Evolutionary conservation across 768 basidiomycete species (phyloP).

Genomic region (Collybia mongolica): DNA sequence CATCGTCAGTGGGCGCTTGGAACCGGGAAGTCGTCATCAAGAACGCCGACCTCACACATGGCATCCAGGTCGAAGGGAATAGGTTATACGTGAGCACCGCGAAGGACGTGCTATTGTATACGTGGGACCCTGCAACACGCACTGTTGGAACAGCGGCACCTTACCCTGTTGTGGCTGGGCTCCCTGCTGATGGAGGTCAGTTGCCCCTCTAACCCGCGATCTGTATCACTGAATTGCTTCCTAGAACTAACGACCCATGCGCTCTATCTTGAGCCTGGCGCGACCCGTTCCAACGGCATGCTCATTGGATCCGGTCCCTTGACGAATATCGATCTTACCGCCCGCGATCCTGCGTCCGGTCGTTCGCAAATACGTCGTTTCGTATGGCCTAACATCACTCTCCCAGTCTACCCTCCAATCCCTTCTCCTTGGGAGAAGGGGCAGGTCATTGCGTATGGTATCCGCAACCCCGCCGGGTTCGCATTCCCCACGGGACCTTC

Average conservation of each 20-base stretch:
- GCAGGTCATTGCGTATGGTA: conserved; percentile 37
- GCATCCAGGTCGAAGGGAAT: conserved; percentile 35
- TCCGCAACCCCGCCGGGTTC: conserved; percentile 44
- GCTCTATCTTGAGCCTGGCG: conserved; percentile 27
- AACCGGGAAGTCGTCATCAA: conserved; percentile 34
- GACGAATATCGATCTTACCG: conserved; percentile 40
- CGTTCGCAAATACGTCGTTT: conserved; percentile 40
- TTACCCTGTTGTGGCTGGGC: conserved; percentile 22
- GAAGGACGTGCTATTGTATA: conserved; percentile 29
- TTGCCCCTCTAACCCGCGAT: neutral
- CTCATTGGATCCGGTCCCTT: conserved; percentile 37
- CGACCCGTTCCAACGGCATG: conserved; percentile 16
- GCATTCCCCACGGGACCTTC: conserved; percentile 25
- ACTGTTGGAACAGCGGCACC: conserved; percentile 17
- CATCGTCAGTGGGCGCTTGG: conserved; percentile 26
- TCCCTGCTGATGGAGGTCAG: conserved; percentile 41
- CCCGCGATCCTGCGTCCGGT: conserved; percentile 39
- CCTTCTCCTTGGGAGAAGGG: conserved; percentile 28
- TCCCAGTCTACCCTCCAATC: conserved; percentile 7
- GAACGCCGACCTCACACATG: conserved; percentile 38
- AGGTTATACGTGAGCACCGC: conserved; percentile 39
- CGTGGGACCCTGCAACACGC: conserved; percentile 31
- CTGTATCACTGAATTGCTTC: neutral
- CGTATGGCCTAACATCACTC: conserved; percentile 13
- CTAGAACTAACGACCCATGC: conserved; percentile 40